phyloP scores from a whole-genome alignment of 768 basidiomycete species.

The Tylopilus vinaceipallidus region DNA sequence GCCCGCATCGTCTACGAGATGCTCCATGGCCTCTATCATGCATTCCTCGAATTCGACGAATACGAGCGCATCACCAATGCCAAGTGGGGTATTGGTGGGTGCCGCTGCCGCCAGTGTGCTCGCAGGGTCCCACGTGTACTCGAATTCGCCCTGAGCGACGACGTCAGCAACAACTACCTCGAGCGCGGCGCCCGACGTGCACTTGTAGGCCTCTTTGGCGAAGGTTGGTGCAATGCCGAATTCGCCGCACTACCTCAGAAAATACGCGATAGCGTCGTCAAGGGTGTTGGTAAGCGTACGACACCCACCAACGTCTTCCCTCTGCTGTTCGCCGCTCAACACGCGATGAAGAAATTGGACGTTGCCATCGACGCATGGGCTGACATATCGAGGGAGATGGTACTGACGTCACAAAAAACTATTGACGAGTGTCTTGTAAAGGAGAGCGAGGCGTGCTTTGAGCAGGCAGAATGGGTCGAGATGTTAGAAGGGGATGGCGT shows the following conservation, averaged over 20 bases:
- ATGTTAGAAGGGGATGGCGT: conserved; percentile 73
- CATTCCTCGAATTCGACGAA: conserved; percentile 74
- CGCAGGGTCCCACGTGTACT: conserved; percentile 79
- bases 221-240: conserved; percentile 84
- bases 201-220: conserved; percentile 81
- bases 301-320: conserved; percentile 66
- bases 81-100: conserved; percentile 82
- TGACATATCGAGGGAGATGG: conserved; percentile 51
- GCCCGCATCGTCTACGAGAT: conserved; percentile 84
- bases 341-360: conserved; percentile 54
- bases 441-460: conserved; percentile 64
- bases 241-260: conserved; percentile 70
- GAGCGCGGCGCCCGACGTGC: conserved; percentile 72
- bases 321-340: conserved; percentile 64
- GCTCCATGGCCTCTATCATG: conserved; percentile 86
- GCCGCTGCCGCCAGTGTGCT: conserved; percentile 81
- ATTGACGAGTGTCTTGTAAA: conserved; percentile 62
- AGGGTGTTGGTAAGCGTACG: conserved; percentile 68
- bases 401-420: conserved; percentile 55
- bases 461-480: conserved; percentile 66
- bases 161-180: conserved; percentile 71
- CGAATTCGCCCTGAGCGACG: conserved; percentile 73
- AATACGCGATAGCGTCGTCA: conserved; percentile 65
- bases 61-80: conserved; percentile 74
- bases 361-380: conserved; percentile 54